These are phyloP conservation scores for Canavalia ensiformis DNA, from an alignment of 306 rosid species.

Conservation along the genomic window DNA sequence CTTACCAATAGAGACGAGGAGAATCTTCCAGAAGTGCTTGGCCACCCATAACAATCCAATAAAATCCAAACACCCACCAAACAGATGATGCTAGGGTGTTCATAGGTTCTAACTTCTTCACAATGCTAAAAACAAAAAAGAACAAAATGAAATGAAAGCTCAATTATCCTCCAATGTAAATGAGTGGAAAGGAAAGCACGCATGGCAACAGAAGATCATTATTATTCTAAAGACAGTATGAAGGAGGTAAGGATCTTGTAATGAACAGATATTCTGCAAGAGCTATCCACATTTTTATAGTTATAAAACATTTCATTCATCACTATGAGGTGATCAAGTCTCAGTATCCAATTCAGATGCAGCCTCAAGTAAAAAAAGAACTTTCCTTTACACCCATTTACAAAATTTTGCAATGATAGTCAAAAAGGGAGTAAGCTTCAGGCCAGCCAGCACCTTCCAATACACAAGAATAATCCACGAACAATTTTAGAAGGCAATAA, in stretches of 20 bases:
- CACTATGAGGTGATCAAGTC: background rate
- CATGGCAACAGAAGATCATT: slow-evolving; percentile 10
- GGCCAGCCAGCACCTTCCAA: slow-evolving; percentile 17
- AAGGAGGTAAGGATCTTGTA: slow-evolving; percentile 1
- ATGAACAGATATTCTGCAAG: slow-evolving; percentile 3
- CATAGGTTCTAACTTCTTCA: slow-evolving; percentile 73
- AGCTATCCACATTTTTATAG: background rate
- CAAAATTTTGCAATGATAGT: background rate
- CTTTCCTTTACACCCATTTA: slow-evolving; percentile 5
- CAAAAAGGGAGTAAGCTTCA: slow-evolving; percentile 8
- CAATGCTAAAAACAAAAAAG: slow-evolving; percentile 56
- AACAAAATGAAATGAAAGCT: slow-evolving; percentile 35
- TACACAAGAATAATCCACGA: background rate
- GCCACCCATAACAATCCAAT: slow-evolving; percentile 87
- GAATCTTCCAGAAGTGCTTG: slow-evolving; percentile 82
- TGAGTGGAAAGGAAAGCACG: slow-evolving; percentile 23
- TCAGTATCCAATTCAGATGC: background rate
- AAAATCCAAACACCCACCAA: slow-evolving; percentile 93
- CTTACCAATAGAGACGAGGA: slow-evolving; percentile 91
- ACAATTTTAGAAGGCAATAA: slow-evolving; percentile 7
- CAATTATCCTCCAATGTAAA: slow-evolving; percentile 24
- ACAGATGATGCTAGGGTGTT: slow-evolving; percentile 72
- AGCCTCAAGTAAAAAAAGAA: slow-evolving; percentile 27
- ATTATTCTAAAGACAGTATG: slow-evolving; percentile 21
- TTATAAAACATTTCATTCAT: background rate